Evolutionary conservation across 257 asterid genomes (phyloP), one percentile per base, ranked within the genome.

Genomic region (Gentiana dahurica): DNA sequence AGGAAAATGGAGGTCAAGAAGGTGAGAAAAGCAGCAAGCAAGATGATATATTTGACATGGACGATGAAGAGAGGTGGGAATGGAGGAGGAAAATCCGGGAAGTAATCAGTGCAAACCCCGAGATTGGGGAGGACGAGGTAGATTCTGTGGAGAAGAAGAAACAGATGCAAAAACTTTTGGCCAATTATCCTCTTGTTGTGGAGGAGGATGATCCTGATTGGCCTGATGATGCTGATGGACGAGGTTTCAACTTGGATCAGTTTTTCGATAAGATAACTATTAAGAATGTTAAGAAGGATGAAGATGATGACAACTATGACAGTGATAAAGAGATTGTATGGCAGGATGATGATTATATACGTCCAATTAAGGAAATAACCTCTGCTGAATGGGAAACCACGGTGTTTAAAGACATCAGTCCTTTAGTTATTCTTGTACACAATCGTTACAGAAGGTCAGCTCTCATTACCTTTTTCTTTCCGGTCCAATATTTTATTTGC

Each of bases 161-260:
- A 63, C 80, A 62, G 78, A 79, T 90, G 85, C 85, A 87, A 60
- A 80, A 84, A 70, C 89, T 90, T 73, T 65, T 90, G 76, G 84
- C 86, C 12, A 86, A 87, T 57, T 87, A 86, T 67, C 98, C 98
- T 43, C 98, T 90, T 67, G 84, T 87, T 53, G 94, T 82, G 37
- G 98, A 90, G 45, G 96, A 90, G 79, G 98, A 90, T 24, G 98
- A 90, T 60, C 98, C 96, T 2, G 64, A 84, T 71, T 90, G 98
- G 98, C 94, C 96, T 0, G 96, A 90, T 75, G 94, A 87, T 74
- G 88, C 85, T 13, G 96, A 90, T 57, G 98, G 96, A 12, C 63
- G 96, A 80, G 98, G 98, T 45, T 90, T 90, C 72, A 90, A 80
- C 65, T 55, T 90, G 64, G 82, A 62, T 13, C 96, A 87, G 56